Evolutionary conservation across 768 basidiomycete species (phyloP).

Genomic region (Podaxis sp.): DNA sequence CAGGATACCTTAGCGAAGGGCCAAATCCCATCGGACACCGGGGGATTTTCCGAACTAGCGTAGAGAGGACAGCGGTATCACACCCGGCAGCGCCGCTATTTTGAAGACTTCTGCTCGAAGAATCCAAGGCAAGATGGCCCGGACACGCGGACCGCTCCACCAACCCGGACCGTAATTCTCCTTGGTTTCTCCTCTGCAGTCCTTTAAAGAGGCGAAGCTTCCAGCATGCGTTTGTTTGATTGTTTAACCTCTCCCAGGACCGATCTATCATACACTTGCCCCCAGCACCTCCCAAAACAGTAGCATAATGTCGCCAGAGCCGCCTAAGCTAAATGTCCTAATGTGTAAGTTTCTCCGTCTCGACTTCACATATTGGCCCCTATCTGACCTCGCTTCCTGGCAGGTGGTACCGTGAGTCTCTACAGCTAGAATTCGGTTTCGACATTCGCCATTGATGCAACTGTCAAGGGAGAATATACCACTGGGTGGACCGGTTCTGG

Average conservation of each 20-base stretch:
- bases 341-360: slow-evolving; percentile 62
- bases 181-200: slow-evolving; percentile 3
- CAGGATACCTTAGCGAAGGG: not conserved
- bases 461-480: slow-evolving; percentile 77
- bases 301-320: slow-evolving; percentile 39
- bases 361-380: not conserved
- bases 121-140: not conserved
- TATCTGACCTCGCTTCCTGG: slow-evolving; percentile 12
- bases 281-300: not conserved
- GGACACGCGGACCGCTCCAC: slow-evolving; percentile 5
- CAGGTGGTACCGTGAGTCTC: slow-evolving; percentile 40
- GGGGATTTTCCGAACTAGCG: not conserved
- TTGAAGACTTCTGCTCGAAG: not conserved
- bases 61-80: not conserved
- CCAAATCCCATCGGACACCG: not conserved
- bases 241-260: not conserved
- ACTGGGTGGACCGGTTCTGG: slow-evolving; percentile 92
- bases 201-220: slow-evolving; percentile 4
- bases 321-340: slow-evolving; percentile 62
- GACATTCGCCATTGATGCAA: not conserved
- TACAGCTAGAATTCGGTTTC: not conserved
- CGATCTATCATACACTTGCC: slow-evolving; percentile 1
- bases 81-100: not conserved
- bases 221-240: not conserved
- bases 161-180: slow-evolving; percentile 9